These are phyloP conservation scores for Chaetomium sp. DNA, from an alignment of 2,329 filamentous ascomycete genomes.

Conservation along the genomic window DNA sequence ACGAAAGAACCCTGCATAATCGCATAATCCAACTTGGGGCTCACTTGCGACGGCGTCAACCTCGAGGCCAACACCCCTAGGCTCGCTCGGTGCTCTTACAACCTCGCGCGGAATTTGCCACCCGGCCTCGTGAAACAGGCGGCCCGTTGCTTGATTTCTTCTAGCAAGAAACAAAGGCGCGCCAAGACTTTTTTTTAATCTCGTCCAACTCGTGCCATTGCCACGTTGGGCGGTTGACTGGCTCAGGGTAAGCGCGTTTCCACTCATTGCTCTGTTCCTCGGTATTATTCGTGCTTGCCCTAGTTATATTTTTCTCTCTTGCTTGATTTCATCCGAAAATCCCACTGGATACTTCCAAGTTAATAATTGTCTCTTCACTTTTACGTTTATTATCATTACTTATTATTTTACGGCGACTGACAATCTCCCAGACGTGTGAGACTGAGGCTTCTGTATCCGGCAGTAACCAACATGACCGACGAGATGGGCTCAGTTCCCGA, in stretches of 20 bases:
- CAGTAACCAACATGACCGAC: neutral
- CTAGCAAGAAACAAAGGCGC: conserved; percentile 1
- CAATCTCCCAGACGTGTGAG: neutral
- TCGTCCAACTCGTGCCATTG: conserved; percentile 13
- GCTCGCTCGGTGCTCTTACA: neutral
- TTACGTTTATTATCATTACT: neutral
- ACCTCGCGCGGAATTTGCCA: neutral
- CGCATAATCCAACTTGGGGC: conserved; percentile 6
- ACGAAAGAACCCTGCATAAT: neutral
- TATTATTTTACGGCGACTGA: neutral
- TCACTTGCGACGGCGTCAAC: conserved; percentile 5
- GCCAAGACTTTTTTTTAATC: conserved; percentile 21
- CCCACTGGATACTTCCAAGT: neutral
- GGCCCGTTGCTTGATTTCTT: neutral
- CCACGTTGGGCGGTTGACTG: conserved; percentile 25
- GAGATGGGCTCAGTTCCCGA: conserved; percentile 13
- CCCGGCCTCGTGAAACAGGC: neutral
- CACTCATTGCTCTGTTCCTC: conserved; percentile 4
- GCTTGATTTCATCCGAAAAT: conserved; percentile 3
- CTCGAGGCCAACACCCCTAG: neutral
- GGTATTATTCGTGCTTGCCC: neutral
- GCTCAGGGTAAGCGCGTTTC: conserved; percentile 20
- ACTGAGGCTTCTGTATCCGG: neutral
- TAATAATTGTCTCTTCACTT: neutral
- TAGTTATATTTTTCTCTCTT: conserved; percentile 8